phyloP scores from a whole-genome alignment of 2,329 filamentous ascomycete genomes.

The Fusarium nurragi region DNA sequence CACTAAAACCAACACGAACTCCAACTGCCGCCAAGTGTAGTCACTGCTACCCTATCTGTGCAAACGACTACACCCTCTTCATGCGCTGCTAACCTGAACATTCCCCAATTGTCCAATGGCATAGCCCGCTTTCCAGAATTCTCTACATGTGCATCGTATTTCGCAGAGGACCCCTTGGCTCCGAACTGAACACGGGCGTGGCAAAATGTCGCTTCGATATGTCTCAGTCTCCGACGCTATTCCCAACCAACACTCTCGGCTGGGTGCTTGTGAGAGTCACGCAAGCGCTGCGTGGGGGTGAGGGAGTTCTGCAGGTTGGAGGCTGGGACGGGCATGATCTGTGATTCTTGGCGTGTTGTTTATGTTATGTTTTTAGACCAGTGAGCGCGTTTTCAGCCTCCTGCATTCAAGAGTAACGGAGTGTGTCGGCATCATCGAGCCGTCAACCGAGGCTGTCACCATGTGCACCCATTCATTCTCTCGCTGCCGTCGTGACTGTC shows the following conservation, averaged over 20 bases:
- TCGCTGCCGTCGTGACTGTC: constrained; percentile 9
- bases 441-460: constrained; percentile 21
- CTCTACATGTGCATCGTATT: constrained; percentile 23
- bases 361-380: background rate
- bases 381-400: constrained; percentile 1
- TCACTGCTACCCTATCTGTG: constrained; percentile 17
- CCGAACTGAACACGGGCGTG: constrained; percentile 17
- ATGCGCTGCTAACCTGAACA: background rate
- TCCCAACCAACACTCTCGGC: constrained; percentile 16
- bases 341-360: constrained; percentile 1
- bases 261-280: constrained; percentile 27
- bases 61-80: constrained; percentile 23
- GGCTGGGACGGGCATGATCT: constrained; percentile 3
- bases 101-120: constrained; percentile 32
- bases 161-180: constrained; percentile 2
- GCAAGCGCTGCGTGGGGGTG: constrained; percentile 30
- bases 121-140: background rate
- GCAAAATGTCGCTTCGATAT: constrained; percentile 26
- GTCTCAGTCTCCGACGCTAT: constrained; percentile 37
- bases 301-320: constrained; percentile 4
- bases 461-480: background rate
- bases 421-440: constrained; percentile 20
- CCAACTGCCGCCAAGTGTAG: constrained; percentile 27
- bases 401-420: background rate
- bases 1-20: constrained; percentile 34